Base-by-base conservation (phyloP, 768 basidiomycete genomes). In the Tephrocybe sp. region DNA sequence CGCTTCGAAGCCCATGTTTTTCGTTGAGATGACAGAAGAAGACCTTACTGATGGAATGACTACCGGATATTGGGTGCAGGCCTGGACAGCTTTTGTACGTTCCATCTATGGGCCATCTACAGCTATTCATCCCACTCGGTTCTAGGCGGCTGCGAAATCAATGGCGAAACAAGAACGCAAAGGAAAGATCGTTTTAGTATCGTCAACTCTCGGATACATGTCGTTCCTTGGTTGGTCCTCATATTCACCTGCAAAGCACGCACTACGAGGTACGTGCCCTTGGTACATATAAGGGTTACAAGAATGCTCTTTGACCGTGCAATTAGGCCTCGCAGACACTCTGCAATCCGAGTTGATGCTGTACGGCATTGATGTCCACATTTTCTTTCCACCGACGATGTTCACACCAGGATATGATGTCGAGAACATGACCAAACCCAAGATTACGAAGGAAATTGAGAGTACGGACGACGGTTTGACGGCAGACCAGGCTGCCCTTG, bases 231-330 rank as follows among this genome's bases (percentile, higher is more conserved):
- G 94, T 0, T 96, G 84, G 59, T 74, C 85, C 1, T 79, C 83
- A 1, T 96, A 96, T 66, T 73, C 88, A 0, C 90, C 92, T 0
- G 86, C 83, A 9, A 96, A 96, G 63, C 87, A 89, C 59, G 94
- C 94, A 7, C 64, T 96, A 5, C 72, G 91, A 69, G 92, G 92
- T 92, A 55, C 23, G 23, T 10, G 30, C 11, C 6, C 4, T 14
- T 36, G 7, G 35, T 44, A 8, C 13, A 22, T 46, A 6, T 43
- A 41, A 5, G 14, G 33, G 20, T 30, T 46, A 6, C 41, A 41
- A 5, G 14, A 38, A 23, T 30, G 17, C 10, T 36, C n/a, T 23
- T 33, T 53, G 14, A 48, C 34, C 43, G 3, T 20, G 26, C 14
- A 32, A 8, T 3, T 61, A 93, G 92, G 87, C 12, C 80, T 97